Conservation (phyloP, 768 basidiomycete genomes). For the Hortiboletus campestris region DNA sequence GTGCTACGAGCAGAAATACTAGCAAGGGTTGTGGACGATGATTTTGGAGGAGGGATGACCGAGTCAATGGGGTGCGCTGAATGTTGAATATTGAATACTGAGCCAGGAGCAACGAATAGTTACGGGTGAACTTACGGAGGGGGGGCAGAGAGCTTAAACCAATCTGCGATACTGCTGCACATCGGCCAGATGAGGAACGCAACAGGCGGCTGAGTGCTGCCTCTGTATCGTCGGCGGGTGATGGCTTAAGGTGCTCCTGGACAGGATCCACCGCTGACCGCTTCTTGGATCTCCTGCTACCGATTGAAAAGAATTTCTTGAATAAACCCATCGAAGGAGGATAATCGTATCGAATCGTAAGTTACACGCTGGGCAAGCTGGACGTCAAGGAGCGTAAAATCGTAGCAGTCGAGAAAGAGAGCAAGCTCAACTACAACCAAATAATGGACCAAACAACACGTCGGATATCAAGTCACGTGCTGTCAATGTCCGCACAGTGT, state of each 20-base stretch:
- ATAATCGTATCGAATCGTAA: constrained; percentile 30
- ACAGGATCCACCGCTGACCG: constrained; percentile 25
- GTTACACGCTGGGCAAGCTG: constrained; percentile 19
- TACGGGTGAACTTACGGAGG: constrained; percentile 53
- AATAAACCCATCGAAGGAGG: constrained; percentile 58
- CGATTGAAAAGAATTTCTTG: constrained; percentile 66
- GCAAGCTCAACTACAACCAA: constrained; percentile 41
- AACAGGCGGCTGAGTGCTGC: constrained; percentile 50
- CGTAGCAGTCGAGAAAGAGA: constrained; percentile 4
- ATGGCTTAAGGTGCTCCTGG: constrained; percentile 13
- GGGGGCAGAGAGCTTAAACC: constrained; percentile 62
- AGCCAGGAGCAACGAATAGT: background rate
- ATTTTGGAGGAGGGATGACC: constrained; percentile 46
- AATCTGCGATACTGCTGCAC: constrained; percentile 52
- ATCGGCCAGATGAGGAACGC: constrained; percentile 71
- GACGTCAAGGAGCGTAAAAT: constrained; percentile 28
- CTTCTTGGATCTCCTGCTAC: constrained; percentile 61
- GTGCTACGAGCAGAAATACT: constrained; percentile 56
- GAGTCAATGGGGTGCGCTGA: constrained; percentile 68
- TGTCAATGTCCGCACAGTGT: background rate
- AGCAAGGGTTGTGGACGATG: constrained; percentile 52
- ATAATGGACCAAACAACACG: constrained; percentile 37
- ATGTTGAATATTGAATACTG: background rate
- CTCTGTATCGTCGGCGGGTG: constrained; percentile 44
- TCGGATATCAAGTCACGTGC: constrained; percentile 17